Evolutionary conservation across 768 basidiomycete species (phyloP).

Genomic region (Naganishia randhawae): DNA sequence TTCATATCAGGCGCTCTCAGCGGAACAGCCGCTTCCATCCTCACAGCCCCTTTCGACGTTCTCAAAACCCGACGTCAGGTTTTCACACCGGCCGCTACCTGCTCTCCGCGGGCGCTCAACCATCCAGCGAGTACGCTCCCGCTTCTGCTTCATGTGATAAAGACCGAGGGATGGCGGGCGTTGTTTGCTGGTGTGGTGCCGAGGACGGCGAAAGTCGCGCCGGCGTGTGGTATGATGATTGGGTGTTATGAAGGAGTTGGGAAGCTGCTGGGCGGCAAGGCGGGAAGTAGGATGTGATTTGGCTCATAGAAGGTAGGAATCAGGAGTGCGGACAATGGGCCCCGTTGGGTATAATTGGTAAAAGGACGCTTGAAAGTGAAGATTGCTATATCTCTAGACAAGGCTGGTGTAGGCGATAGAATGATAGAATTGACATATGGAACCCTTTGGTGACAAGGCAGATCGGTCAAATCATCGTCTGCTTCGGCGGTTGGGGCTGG

Average conservation of each 20-base stretch:
- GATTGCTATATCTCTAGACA: no score
- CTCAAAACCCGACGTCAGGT: slow-evolving; percentile 92
- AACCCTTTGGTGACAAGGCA: no score
- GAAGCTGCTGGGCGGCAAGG: slow-evolving; percentile 39
- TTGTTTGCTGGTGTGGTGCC: slow-evolving; percentile 81
- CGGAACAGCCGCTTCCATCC: slow-evolving; percentile 74
- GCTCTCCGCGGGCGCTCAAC: slow-evolving; percentile 36
- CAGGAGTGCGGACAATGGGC: neutral
- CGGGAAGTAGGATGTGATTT: slow-evolving; percentile 16
- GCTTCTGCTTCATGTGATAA: slow-evolving; percentile 65
- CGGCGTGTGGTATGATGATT: slow-evolving; percentile 98
- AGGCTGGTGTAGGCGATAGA: no score
- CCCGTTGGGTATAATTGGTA: no score
- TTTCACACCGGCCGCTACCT: slow-evolving; percentile 46
- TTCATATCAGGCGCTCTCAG: slow-evolving; percentile 87
- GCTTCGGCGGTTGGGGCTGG: no score
- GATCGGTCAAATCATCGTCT: no score
- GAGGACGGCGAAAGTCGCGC: slow-evolving; percentile 89
- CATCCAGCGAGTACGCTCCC: slow-evolving; percentile 59
- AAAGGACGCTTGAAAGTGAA: no score
- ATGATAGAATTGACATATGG: no score
- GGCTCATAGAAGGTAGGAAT: neutral
- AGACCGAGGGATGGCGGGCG: slow-evolving; percentile 71
- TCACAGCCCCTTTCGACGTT: slow-evolving; percentile 95
- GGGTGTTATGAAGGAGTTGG: slow-evolving; percentile 76